phyloP scores from a whole-genome alignment of 2,329 filamentous ascomycete species.

The Sclerotinia trifoliorum region DNA sequence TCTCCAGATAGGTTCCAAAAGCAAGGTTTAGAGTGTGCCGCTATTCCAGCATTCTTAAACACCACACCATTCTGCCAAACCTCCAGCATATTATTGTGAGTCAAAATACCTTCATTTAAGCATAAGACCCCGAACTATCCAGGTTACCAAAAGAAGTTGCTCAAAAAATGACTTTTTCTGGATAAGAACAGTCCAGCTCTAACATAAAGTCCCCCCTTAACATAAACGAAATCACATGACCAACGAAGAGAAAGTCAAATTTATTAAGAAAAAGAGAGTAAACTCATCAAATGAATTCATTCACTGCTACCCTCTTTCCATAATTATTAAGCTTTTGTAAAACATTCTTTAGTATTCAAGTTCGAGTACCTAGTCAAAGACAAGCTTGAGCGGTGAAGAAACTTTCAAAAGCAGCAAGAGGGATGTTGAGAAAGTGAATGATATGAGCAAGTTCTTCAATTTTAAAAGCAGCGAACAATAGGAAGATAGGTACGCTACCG shows the following conservation, averaged over 20 bases:
- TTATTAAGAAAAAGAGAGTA: too few relatives aligned
- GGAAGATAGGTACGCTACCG: too few relatives aligned
- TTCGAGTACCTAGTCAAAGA: too few relatives aligned
- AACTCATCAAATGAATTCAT: background rate
- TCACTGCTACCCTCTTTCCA: too few relatives aligned
- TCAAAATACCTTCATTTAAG: too few relatives aligned
- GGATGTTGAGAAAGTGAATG: background rate
- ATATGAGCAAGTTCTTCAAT: background rate
- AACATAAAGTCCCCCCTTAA: background rate
- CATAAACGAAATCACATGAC: background rate
- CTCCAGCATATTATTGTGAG: too few relatives aligned
- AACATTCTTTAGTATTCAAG: background rate
- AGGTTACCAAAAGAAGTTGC: background rate
- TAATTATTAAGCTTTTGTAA: too few relatives aligned
- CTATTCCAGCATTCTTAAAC: background rate
- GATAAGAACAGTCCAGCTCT: background rate
- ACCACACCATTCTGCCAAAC: background rate
- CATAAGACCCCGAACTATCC: rapidly evolving
- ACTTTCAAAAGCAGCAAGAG: background rate
- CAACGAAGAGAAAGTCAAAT: background rate
- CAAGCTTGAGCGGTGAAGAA: background rate
- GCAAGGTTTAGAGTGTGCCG: background rate
- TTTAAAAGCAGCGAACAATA: too few relatives aligned
- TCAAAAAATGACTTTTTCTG: background rate
- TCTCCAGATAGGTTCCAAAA: background rate